Percentiles rank a stretch among this genome's conserved stretches.
Evolutionary conservation across 2,329 filamentous ascomycete genomes (phyloP).

Genomic region (Penicillium sp.): DNA sequence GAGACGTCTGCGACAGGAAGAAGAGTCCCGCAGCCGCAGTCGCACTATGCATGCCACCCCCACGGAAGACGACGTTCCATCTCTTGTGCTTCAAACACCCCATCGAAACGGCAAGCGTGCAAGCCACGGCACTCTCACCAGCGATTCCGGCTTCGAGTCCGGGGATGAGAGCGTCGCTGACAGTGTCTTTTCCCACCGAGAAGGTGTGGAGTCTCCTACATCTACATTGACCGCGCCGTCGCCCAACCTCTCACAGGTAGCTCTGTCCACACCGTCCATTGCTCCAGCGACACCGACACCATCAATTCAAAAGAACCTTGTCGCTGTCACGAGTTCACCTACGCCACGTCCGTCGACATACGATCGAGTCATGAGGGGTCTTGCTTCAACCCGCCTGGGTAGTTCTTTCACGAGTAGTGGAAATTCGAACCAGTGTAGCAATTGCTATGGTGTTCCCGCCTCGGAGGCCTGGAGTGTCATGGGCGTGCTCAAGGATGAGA

Average conservation of each 20-base stretch:
- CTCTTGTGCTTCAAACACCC: conserved; percentile 33
- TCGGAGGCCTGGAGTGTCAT: conserved; percentile 52
- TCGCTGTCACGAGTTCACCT: conserved; percentile 18
- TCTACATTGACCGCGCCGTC: conserved; percentile 36
- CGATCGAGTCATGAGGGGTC: conserved; percentile 43
- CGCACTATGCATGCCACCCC: conserved; percentile 27
- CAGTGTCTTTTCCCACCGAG: conserved; percentile 44
- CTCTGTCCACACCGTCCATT: conserved; percentile 26
- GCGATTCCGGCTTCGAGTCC: conserved; percentile 57
- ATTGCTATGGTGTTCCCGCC: conserved; percentile 39
- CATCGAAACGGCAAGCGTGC: conserved; percentile 34
- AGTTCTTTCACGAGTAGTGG: conserved; percentile 29
- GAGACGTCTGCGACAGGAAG: conserved; percentile 35
- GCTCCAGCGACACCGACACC: conserved; percentile 28
- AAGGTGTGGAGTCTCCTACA: conserved; percentile 31
- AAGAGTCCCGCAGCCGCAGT: conserved; percentile 36
- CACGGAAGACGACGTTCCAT: conserved; percentile 32
- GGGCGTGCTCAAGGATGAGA: conserved; percentile 52
- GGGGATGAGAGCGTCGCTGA: conserved; percentile 51
- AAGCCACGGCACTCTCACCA: conserved; percentile 41
- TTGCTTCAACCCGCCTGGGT: conserved; percentile 32
- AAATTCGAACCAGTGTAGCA: conserved; percentile 34
- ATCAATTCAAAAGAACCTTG: conserved; percentile 31
- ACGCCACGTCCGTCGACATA: conserved; percentile 34
- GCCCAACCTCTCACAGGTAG: conserved; percentile 34